phyloP scores from a whole-genome alignment of 225 moss, liverwort and hornwort genomes.

The Asterella californica region DNA sequence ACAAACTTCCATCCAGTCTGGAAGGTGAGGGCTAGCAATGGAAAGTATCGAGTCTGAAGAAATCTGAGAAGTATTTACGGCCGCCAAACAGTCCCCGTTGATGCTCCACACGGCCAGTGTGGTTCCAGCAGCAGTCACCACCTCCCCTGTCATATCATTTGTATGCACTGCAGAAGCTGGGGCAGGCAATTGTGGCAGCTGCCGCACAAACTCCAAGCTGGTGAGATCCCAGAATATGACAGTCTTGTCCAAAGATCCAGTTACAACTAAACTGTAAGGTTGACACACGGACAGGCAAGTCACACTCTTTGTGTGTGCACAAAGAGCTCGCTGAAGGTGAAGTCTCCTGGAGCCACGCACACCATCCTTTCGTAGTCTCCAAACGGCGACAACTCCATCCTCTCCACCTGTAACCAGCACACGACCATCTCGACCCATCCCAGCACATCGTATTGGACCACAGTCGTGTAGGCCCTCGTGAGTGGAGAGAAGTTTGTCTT shows the following conservation, averaged over 20 bases:
- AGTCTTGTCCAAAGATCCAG: slow-evolving; percentile 81
- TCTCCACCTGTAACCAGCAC: slow-evolving; percentile 91
- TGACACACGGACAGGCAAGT: slow-evolving; percentile 92
- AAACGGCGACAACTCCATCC: slow-evolving; percentile 87
- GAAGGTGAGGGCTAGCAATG: slow-evolving; percentile 75
- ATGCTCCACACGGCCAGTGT: slow-evolving; percentile 90
- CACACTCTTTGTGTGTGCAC: slow-evolving; percentile 84
- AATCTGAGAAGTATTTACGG: slow-evolving; percentile 66
- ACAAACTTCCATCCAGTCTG: slow-evolving; percentile 88
- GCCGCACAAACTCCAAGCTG: slow-evolving; percentile 86
- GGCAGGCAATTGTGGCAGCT: slow-evolving; percentile 82
- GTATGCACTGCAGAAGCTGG: slow-evolving; percentile 75
- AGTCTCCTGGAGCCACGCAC: slow-evolving; percentile 56
- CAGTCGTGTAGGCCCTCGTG: slow-evolving; percentile 94
- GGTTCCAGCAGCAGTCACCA: slow-evolving; percentile 84
- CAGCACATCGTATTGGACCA: slow-evolving; percentile 83
- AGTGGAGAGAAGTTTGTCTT: slow-evolving; percentile 85
- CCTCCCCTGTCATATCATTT: slow-evolving; percentile 93
- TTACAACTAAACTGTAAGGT: slow-evolving; percentile 92
- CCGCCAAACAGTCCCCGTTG: slow-evolving; percentile 94
- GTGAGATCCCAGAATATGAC: slow-evolving; percentile 98
- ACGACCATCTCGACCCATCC: slow-evolving; percentile 91
- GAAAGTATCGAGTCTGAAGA: slow-evolving; percentile 70
- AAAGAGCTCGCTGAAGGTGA: slow-evolving; percentile 78
- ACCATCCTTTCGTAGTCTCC: slow-evolving; percentile 73